Percentiles rank a stretch among this genome's conserved stretches.
Evolutionary conservation across 805 yeast genomes (phyloP).

Genomic region (Diddensiella caesifluorescens): DNA sequence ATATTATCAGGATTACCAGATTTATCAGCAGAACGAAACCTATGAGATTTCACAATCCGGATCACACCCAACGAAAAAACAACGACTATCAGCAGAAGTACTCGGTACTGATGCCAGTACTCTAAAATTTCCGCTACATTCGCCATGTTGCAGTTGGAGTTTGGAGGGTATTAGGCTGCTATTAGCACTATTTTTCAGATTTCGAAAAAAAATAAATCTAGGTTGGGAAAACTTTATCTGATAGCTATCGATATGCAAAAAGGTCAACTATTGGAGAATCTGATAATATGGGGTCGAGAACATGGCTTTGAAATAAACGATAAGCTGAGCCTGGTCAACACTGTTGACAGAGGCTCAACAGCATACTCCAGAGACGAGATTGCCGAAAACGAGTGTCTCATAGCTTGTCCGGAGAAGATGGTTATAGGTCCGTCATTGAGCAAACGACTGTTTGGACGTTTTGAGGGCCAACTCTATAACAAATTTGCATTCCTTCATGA

Average conservation of each 20-base stretch:
- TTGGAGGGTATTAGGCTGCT: too few relatives aligned
- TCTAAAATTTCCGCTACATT: too few relatives aligned
- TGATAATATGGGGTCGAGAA: slow-evolving; percentile 4
- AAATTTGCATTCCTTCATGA: slow-evolving; percentile 22
- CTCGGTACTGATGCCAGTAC: too few relatives aligned
- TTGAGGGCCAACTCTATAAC: slow-evolving; percentile 10
- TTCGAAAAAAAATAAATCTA: too few relatives aligned
- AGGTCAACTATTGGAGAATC: neutral
- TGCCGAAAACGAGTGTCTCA: slow-evolving; percentile 11
- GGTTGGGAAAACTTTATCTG: too few relatives aligned
- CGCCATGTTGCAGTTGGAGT: too few relatives aligned
- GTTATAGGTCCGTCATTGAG: slow-evolving; percentile 21
- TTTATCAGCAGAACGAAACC: too few relatives aligned
- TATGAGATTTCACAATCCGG: too few relatives aligned
- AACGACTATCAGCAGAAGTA: too few relatives aligned
- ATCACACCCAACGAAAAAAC: too few relatives aligned
- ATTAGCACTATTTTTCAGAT: too few relatives aligned
- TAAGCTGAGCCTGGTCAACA: neutral
- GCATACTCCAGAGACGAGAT: slow-evolving; percentile 14
- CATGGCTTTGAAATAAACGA: neutral
- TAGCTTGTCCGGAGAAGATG: slow-evolving; percentile 19
- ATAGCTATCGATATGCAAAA: neutral
- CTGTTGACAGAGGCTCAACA: slow-evolving; percentile 13
- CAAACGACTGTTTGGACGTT: slow-evolving; percentile 13
- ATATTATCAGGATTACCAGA: too few relatives aligned